These are phyloP conservation scores for Penicillium verhagenii DNA, from an alignment of 495 filamentous ascomycete genomes.

Conservation along the genomic window DNA sequence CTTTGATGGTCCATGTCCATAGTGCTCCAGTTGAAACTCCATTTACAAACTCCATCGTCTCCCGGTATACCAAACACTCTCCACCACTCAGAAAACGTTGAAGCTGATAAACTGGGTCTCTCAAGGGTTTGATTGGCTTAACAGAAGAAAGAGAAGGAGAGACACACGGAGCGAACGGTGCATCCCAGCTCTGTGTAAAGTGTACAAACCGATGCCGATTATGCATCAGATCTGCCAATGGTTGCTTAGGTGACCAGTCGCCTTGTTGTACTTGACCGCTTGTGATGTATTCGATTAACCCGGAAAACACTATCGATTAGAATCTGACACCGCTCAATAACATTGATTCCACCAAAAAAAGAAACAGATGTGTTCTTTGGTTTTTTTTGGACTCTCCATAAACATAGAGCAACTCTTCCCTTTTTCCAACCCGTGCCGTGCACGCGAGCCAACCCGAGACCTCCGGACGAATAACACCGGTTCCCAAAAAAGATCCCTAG, in stretches of 20 bases:
- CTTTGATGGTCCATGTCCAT: background rate
- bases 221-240: slow-evolving; percentile 26
- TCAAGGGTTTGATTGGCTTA: background rate
- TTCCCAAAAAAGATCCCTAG: slow-evolving; percentile 38
- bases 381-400: background rate
- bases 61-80: background rate
- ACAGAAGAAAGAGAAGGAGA: background rate
- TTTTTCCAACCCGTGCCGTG: background rate
- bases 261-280: slow-evolving; percentile 17
- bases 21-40: slow-evolving; percentile 1
- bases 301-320: background rate
- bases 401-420: too few relatives aligned
- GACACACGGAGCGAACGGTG: slow-evolving; percentile 1
- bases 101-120: slow-evolving; percentile 17
- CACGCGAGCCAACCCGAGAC: slow-evolving; percentile 18
- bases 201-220: too few relatives aligned
- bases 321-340: background rate
- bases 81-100: slow-evolving; percentile 3
- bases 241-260: slow-evolving; percentile 32
- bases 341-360: too few relatives aligned
- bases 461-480: slow-evolving; percentile 23
- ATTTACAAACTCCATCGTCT: background rate
- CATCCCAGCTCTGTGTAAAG: background rate
- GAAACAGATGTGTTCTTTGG: too few relatives aligned
- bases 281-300: background rate